Base-by-base conservation (phyloP, 352 stramenopile genomes). In the Pythium phragmitis region DNA sequence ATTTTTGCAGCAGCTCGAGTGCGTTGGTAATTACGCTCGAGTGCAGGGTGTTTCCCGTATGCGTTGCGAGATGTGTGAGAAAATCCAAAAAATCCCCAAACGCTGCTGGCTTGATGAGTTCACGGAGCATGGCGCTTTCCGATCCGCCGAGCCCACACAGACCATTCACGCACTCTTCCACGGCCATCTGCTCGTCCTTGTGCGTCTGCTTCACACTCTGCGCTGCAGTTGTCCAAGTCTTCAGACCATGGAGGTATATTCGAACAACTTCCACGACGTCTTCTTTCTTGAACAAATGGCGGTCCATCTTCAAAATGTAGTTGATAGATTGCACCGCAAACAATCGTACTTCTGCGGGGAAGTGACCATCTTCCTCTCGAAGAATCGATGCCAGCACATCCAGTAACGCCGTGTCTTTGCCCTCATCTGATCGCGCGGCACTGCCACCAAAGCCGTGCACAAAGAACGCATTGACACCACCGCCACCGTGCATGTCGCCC, bases 231-330 rank as follows among this genome's bases (percentile, higher is more conserved):
- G 39, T 67, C 79, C 77, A 88, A 9, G 66, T 58, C 53, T 80
- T 70, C 5, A 93, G 60, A 17, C 76, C 64, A 6, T 57, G 39
- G 12, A 94, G 60, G 53, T 92, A 92, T 62, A 91, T 63, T 1
- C 59, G 60, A 6, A 89, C 70, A 48, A 83, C 61, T n/a, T 81
- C 70, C 23, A 81, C 34, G 30, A 80, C 73, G 5, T 77, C 72
- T 4, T 79, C 64, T 14, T 80, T 74, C 14, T 77, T 63, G 50
- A 89, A 82, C 55, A 87, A 64, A 46, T 87, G 74, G 11, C 75
- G 70, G 56, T 95, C 84, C 80, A 95, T 81, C 67, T 93, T 95
- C 51, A 92, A 72, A 45, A 95, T 60, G 66, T 95, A 95, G 62
- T 93, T 93, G 67, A 93, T 85, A 6, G 86, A 92, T 57, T 95